Evolutionary conservation across 2,329 filamentous ascomycete species (phyloP).

Genomic region (Fusarium beomiforme): DNA sequence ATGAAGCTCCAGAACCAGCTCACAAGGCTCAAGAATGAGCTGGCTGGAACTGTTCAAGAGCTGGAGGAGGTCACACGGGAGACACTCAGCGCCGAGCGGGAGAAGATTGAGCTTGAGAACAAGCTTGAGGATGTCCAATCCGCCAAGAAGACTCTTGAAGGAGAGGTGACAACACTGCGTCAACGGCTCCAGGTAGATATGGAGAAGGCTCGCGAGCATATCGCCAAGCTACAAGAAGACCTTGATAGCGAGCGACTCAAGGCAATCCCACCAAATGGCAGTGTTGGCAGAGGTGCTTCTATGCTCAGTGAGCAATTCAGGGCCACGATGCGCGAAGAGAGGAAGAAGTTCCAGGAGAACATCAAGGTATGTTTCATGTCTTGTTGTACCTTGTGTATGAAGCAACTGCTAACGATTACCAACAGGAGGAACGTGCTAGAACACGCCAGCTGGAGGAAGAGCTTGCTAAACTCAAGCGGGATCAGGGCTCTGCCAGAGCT

Average conservation of each 20-base stretch:
- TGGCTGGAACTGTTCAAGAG: slow-evolving; percentile 61
- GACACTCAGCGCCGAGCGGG: slow-evolving; percentile 60
- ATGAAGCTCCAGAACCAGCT: slow-evolving; percentile 59
- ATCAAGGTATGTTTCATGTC: slow-evolving; percentile 54
- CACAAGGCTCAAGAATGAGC: slow-evolving; percentile 60
- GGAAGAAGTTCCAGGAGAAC: slow-evolving; percentile 66
- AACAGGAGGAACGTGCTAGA: slow-evolving; percentile 60
- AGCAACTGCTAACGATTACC: slow-evolving; percentile 42
- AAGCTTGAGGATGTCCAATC: slow-evolving; percentile 47
- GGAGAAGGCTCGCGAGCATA: slow-evolving; percentile 48
- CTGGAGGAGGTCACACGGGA: slow-evolving; percentile 64
- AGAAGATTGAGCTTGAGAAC: slow-evolving; percentile 56
- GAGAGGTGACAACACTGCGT: slow-evolving; percentile 43
- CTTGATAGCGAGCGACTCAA: slow-evolving; percentile 62
- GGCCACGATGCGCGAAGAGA: slow-evolving; percentile 65
- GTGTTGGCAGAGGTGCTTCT: slow-evolving; percentile 54
- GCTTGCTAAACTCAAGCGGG: slow-evolving; percentile 55
- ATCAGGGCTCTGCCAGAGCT: slow-evolving; percentile 55
- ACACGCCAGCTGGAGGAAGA: slow-evolving; percentile 63
- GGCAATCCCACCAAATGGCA: slow-evolving; percentile 49
- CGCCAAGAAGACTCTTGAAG: slow-evolving; percentile 34
- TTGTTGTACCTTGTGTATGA: neutral
- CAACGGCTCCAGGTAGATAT: slow-evolving; percentile 54
- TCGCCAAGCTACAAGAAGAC: slow-evolving; percentile 59
- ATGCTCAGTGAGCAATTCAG: slow-evolving; percentile 67